A percentile compares a stretch with the other conserved stretches of the same genome.
phyloP scores from a whole-genome alignment of 495 filamentous ascomycete genomes.

The Aspergillus campestris region DNA sequence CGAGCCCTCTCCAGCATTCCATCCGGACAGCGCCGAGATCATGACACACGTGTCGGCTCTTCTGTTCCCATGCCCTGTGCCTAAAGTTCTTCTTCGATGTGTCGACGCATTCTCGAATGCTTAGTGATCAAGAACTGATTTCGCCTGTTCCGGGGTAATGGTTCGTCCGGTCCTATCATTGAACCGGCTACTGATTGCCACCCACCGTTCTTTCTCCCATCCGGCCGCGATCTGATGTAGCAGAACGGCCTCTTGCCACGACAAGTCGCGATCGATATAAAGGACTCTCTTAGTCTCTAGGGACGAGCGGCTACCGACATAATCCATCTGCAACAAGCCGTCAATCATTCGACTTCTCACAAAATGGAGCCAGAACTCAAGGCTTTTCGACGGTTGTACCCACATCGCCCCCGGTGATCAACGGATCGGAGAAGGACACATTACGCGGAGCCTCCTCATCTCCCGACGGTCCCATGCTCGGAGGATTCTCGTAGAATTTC shows the following conservation, averaged over 20 bases:
- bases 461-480: neutral
- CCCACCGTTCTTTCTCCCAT: slow-evolving; percentile 14
- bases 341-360: neutral
- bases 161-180: slow-evolving; percentile 9
- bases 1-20: neutral
- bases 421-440: slow-evolving; percentile 11
- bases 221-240: slow-evolving; percentile 10
- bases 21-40: too few relatives aligned
- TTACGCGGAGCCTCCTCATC: slow-evolving; percentile 1
- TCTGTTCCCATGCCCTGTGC: too few relatives aligned
- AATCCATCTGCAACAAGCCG: neutral
- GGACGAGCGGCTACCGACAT: neutral
- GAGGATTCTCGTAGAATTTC: too few relatives aligned
- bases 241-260: slow-evolving; percentile 11
- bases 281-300: slow-evolving; percentile 2
- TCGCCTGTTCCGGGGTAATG: slow-evolving; percentile 14
- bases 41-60: too few relatives aligned
- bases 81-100: neutral
- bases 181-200: slow-evolving; percentile 9
- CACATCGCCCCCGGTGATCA: slow-evolving; percentile 5
- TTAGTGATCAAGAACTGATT: slow-evolving; percentile 7
- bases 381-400: neutral
- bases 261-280: slow-evolving; percentile 9
- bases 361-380: neutral
- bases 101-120: neutral